Percentiles rank a stretch among this genome's conserved stretches.
Conservation (phyloP, 768 basidiomycete genomes). For the Macrocybe gigantea region DNA sequence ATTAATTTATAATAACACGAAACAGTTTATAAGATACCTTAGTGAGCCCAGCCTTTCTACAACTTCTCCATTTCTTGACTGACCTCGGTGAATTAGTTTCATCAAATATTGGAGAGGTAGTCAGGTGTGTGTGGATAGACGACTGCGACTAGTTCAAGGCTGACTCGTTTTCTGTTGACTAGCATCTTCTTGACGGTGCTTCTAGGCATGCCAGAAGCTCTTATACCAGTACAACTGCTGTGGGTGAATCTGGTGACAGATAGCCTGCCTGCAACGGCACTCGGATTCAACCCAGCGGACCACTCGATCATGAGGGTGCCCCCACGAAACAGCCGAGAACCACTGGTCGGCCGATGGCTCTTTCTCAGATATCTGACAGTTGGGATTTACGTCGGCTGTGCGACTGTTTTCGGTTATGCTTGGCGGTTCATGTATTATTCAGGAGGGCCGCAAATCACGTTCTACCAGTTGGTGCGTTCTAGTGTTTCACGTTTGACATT, state of each 20-base stretch:
- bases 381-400: constrained; percentile 89
- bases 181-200: constrained; percentile 96
- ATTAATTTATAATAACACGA: constrained; percentile 98
- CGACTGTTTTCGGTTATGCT: constrained; percentile 95
- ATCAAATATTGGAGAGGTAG: constrained; percentile 96
- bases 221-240: constrained; percentile 95
- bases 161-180: constrained; percentile 14
- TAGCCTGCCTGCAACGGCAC: constrained; percentile 91
- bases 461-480: constrained; percentile 78
- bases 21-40: constrained; percentile 99
- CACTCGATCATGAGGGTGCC: constrained; percentile 96
- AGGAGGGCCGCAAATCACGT: constrained; percentile 89
- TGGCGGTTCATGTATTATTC: constrained; percentile 98
- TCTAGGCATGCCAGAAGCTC: constrained; percentile 98
- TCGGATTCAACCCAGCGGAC: constrained; percentile 97
- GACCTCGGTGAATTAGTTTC: constrained; percentile 47
- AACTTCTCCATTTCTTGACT: constrained; percentile 3
- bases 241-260: constrained; percentile 99
- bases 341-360: constrained; percentile 87
- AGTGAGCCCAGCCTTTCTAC: constrained; percentile 44
- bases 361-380: constrained; percentile 96
- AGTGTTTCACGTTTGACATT: neutral
- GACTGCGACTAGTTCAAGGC: neutral
- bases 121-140: constrained; percentile 39
- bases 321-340: constrained; percentile 85